Evolutionary conservation across 2,329 filamentous ascomycete species (phyloP).

Genomic region (Penicillium sp.): DNA sequence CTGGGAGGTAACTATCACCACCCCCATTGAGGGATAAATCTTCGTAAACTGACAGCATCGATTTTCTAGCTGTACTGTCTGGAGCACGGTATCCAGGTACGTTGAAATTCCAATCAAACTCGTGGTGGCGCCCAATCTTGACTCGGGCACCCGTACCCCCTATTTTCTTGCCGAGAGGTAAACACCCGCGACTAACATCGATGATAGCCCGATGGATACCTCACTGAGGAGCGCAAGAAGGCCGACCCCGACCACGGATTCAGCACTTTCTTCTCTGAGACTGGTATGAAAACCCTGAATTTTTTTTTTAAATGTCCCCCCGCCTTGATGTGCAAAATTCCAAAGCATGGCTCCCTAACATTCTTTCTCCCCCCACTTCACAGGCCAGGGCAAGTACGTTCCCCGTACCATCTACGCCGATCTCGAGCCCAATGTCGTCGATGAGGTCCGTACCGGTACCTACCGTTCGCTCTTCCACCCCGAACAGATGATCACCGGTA

Average conservation of each 20-base stretch:
- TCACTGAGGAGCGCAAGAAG: conserved; percentile 96
- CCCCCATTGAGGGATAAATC: conserved; percentile 8
- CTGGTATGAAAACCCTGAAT: conserved; percentile 63
- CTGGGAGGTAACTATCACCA: conserved; percentile 84
- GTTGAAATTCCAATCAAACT: conserved; percentile 36
- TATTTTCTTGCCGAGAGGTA: conserved; percentile 21
- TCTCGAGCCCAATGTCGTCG: conserved; percentile 99
- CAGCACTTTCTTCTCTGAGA: conserved; percentile 99
- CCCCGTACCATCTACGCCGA: conserved; percentile 99
- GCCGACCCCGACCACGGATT: conserved; percentile 93
- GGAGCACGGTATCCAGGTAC: conserved; percentile 98
- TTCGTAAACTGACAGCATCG: conserved; percentile 36
- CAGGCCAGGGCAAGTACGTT: conserved; percentile 98
- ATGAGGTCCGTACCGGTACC: conserved; percentile 95
- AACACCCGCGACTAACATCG: conserved; percentile 28
- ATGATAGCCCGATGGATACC: conserved; percentile 88
- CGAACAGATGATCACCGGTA: conserved; percentile 99
- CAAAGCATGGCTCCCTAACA: conserved; percentile 17
- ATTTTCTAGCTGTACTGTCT: conserved; percentile 89
- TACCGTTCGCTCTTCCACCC: conserved; percentile 98
- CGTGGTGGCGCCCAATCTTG: conserved; percentile 19
- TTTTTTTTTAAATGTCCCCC: conserved; percentile 17
- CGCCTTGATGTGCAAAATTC: conserved; percentile 12
- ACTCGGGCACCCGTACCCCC: conserved; percentile 19
- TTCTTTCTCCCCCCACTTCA: conserved; percentile 18